Evolutionary conservation across 1,139 yeast genomes (phyloP).

Genomic region (Diutina catenulata): DNA sequence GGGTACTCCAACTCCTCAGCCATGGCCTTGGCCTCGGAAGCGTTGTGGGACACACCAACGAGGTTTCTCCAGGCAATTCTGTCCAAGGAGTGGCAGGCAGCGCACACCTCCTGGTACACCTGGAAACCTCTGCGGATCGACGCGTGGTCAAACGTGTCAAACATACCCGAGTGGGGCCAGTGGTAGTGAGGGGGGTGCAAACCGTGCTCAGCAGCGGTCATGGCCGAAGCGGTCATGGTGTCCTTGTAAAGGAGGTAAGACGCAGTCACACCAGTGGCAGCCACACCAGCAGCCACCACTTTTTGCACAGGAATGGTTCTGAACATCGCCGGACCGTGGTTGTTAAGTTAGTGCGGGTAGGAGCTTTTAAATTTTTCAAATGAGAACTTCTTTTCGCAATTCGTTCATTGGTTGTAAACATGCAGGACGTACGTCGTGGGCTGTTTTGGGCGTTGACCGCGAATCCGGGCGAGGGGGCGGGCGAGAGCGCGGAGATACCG

Average conservation of each 20-base stretch:
- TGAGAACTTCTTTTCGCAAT: not conserved
- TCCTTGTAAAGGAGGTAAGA: constrained; percentile 71
- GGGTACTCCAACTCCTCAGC: constrained; percentile 97
- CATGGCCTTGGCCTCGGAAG: constrained; percentile 83
- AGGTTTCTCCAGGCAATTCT: constrained; percentile 98
- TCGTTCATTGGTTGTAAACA: constrained; percentile 1
- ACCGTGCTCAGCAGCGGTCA: constrained; percentile 99
- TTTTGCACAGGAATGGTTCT: constrained; percentile 25
- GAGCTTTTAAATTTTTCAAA: constrained; percentile 5
- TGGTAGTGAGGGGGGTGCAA: constrained; percentile 87
- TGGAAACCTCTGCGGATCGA: constrained; percentile 98
- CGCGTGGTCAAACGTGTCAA: constrained; percentile 89
- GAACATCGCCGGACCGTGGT: constrained; percentile 3
- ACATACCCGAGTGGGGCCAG: constrained; percentile 93
- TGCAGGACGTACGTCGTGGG: too few relatives aligned
- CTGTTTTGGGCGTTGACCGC: too few relatives aligned
- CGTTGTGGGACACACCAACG: constrained; percentile 93
- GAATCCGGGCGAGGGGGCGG: too few relatives aligned
- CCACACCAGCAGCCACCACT: constrained; percentile 52
- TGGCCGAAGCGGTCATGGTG: constrained; percentile 78
- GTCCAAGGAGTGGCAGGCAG: constrained; percentile 95
- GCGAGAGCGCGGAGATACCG: too few relatives aligned
- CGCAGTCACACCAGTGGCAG: constrained; percentile 58
- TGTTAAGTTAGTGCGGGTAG: not conserved
- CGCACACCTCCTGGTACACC: constrained; percentile 97